Base-by-base conservation (phyloP, 2,329 filamentous ascomycete genomes). In the Blastomyces gilchristii region DNA sequence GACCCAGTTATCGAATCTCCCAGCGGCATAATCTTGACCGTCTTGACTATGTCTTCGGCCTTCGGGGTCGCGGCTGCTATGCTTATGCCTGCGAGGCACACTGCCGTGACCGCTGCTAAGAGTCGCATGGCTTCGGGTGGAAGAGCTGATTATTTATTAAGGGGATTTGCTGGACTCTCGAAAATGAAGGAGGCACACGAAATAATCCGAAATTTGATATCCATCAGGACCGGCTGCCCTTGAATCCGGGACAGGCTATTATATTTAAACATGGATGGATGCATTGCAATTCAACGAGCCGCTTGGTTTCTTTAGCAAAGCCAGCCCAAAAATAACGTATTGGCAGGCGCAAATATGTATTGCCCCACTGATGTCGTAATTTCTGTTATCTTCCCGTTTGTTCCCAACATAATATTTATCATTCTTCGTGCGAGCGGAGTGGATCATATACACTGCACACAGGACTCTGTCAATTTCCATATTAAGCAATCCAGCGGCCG, bases 1-100 rank as follows among this genome's bases (percentile, higher is more conserved):
- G 31, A 34, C 2, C 34, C 60, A 18, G 60, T 61, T 61, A 61
- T 61, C n/a, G 60, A 61, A 41, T 61, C 60, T 8, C 60, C 60
- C 12, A 61, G 39, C 2, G 60, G 25, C 60, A 61, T 61, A 41
- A 50, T 62, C 41, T 62, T 62, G 25, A 62, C 61, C 16, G 9
- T 28, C 34, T 57, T 43, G 28, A 4, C 22, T 49, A 34, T 58
- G 16, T 47, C 28, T 14, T 43, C 45, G 14, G 39, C 6, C 18
- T n/a, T 22, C 22, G 53, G 61, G 6, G 57, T 22, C 14, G 25
- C 34, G 11, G 39, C 18, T 18, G 52, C 61, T 49, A 62, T 49
- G 28, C 52, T 25, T 39, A 43, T 47, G 39, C 61, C 47, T 58
- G 52, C 53, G 12, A 62, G n/a, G 52, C 53, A 56, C 12, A 50